Conservation (phyloP, 2,329 filamentous ascomycete genomes). For the Periconia sp. region DNA sequence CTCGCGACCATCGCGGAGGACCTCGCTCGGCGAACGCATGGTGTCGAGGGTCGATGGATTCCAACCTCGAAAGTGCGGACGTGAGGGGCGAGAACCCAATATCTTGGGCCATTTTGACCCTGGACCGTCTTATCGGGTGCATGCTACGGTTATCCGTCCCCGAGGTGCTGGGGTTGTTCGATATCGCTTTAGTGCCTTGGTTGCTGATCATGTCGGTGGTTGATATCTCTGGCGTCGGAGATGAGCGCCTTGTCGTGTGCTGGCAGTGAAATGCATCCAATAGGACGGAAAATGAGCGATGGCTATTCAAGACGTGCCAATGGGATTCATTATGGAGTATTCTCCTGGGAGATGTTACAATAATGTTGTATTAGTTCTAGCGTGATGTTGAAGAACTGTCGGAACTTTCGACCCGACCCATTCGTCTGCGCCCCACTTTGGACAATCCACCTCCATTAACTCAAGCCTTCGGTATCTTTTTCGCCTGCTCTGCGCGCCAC, state of each 20-base stretch:
- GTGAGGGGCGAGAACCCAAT: too few relatives aligned
- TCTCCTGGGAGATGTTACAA: too few relatives aligned
- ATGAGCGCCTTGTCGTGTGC: neutral
- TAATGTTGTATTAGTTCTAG: too few relatives aligned
- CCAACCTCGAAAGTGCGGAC: too few relatives aligned
- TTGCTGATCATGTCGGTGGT: neutral
- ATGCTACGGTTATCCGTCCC: too few relatives aligned
- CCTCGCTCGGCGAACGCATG: neutral
- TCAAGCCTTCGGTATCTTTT: slow-evolving; percentile 1
- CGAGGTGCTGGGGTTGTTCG: too few relatives aligned
- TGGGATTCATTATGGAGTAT: too few relatives aligned
- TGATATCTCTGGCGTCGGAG: slow-evolving; percentile 7
- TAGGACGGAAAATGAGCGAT: neutral
- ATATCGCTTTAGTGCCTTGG: slow-evolving; percentile 3
- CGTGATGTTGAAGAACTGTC: too few relatives aligned
- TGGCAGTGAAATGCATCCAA: neutral
- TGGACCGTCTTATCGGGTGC: too few relatives aligned
- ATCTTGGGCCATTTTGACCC: too few relatives aligned
- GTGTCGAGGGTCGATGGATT: neutral
- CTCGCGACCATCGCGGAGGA: neutral
- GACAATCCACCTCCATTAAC: neutral
- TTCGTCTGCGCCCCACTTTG: too few relatives aligned
- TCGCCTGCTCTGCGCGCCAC: slow-evolving; percentile 7
- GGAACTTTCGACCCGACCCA: neutral
- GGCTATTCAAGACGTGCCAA: neutral